Base-by-base conservation (phyloP, 768 basidiomycete species). In the Gelatoporia subvermispora region DNA sequence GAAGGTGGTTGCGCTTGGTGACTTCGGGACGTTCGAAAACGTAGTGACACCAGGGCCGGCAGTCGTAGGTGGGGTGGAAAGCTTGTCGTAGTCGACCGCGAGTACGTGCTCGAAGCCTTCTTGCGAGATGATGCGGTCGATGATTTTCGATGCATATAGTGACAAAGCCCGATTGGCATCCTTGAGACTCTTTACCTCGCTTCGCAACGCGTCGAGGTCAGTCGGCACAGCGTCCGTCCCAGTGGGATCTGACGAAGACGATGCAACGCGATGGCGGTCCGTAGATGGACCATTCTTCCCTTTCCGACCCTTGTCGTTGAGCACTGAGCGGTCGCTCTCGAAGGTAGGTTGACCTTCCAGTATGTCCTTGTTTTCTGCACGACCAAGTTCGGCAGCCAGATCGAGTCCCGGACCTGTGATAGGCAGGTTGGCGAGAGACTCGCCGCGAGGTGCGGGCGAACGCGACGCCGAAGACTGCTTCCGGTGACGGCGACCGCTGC, bases 71-170 rank as follows among this genome's bases (percentile, higher is more conserved):
- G 70, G 67, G 10, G 72, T 71, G 24, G 77, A 71, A 50, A 80
- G 78, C 41, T 63, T 59, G n/a, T 88, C 87, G 58, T 89, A 95
- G 65, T 97, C 94, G 39, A 81, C 84, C n/a, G 94, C 89, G 31
- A 97, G 80, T 47, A 98, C 88, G 59, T 95, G 92, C 66, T 98
- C 95, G 68, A 95, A 97, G 20, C 93, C 93, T 67, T 96, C 94
- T 66, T 94, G 88, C 1, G 88, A 79, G 58, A 97, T 95, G 62
- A 98, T 96, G 39, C 94, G 82, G 71, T 98, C 95, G 60, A 98
- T 89, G 56, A 98, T 98, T 75, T 97, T 98, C 40, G 91, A 93
- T 3, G 94, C 93, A 61, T 98, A 98, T 35, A 97, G 69, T 16
- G 92, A 92, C 11, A 98, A 72, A 1, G 94, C 94, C 65, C 95